These are phyloP conservation scores for Penstemon davidsonii DNA, from an alignment of 257 asterid genomes.

Conservation along the genomic window DNA sequence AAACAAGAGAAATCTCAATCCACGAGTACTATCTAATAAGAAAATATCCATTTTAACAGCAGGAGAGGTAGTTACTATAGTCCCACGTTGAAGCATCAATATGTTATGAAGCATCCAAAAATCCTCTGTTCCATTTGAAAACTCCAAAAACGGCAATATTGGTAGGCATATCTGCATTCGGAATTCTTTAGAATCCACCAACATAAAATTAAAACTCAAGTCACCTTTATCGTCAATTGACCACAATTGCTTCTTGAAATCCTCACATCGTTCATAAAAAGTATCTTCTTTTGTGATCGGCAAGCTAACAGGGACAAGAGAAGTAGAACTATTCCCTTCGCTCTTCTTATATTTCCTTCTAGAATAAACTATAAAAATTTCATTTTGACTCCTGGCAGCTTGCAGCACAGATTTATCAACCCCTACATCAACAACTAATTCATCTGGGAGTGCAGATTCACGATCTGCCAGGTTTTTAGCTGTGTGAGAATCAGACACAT, in stretches of 20 bases:
- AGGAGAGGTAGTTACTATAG: slow-evolving; percentile 64
- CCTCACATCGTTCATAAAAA: slow-evolving; percentile 20
- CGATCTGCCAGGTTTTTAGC: slow-evolving; percentile 32
- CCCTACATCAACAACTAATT: slow-evolving; percentile 33
- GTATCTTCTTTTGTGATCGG: not conserved
- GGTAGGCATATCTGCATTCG: slow-evolving; percentile 50
- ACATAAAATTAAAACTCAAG: slow-evolving; percentile 37
- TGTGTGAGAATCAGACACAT: slow-evolving; percentile 33
- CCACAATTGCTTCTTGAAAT: slow-evolving; percentile 38
- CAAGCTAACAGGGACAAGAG: slow-evolving; percentile 8
- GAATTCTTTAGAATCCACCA: slow-evolving; percentile 39
- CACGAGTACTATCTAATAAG: slow-evolving; percentile 69
- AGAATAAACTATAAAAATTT: slow-evolving; percentile 57
- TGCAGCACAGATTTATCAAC: slow-evolving; percentile 37
- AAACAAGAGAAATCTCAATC: slow-evolving; percentile 67
- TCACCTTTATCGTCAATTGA: slow-evolving; percentile 48
- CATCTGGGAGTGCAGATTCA: slow-evolving; percentile 41
- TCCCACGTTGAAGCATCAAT: slow-evolving; percentile 64
- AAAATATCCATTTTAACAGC: slow-evolving; percentile 78
- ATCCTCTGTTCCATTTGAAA: slow-evolving; percentile 34
- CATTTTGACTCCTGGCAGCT: slow-evolving; percentile 36
- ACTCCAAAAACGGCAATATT: slow-evolving; percentile 34
- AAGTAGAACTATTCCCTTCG: slow-evolving; percentile 21
- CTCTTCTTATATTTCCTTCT: slow-evolving; percentile 59
- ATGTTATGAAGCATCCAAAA: slow-evolving; percentile 47